Base-by-base conservation (phyloP, 306 rosid genomes). In the Trifolium subterraneum region DNA sequence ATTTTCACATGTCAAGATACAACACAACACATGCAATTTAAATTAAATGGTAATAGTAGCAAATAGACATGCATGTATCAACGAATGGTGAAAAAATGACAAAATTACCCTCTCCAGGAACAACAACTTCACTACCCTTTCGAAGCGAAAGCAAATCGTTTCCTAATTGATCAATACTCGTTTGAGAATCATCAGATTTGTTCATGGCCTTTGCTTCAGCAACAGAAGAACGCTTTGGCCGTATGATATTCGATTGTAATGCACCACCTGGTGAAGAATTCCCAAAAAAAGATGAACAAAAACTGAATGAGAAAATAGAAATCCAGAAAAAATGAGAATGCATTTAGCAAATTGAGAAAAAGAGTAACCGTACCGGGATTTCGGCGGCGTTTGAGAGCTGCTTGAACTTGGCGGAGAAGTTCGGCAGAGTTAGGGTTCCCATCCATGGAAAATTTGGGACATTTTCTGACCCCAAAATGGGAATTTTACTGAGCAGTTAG, bases 341-440 rank as follows among this genome's bases (percentile, higher is more conserved):
- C 33, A 6, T 29, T 29, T 29, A 29, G 33, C 0, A 29, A 29
- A 29, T 6, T 29, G 33, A 29, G 33, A 29, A 29, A 22, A 69
- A n/a, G 13, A 0, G 29, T 3, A 18, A 47, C 8, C 4, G 16
- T 78, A 80, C 80, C 84, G 23, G 60, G 78, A 19, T 81, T 78
- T 5, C 81, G 85, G 12, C 44, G 75, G 42, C 75, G 78, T 41
- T 81, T 76, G 25, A 81, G 71, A 2, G 75, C 81, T 5, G 75
- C 75, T 65, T 81, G 81, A 39, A 81, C 64, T 18, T 76, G 78
- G 33, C 47, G 73, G 41, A 59, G 82, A 38, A 91, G 80, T 68
- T 86, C 84, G 68, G 83, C 89, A 82, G 75, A 86, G 84, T 91
- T 78, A 84, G 86, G 86, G 88, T 88, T 90, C 84, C 89, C 84